These are phyloP conservation scores for Penicillium paxilli DNA, from an alignment of 495 filamentous ascomycete genomes.

Conservation along the genomic window DNA sequence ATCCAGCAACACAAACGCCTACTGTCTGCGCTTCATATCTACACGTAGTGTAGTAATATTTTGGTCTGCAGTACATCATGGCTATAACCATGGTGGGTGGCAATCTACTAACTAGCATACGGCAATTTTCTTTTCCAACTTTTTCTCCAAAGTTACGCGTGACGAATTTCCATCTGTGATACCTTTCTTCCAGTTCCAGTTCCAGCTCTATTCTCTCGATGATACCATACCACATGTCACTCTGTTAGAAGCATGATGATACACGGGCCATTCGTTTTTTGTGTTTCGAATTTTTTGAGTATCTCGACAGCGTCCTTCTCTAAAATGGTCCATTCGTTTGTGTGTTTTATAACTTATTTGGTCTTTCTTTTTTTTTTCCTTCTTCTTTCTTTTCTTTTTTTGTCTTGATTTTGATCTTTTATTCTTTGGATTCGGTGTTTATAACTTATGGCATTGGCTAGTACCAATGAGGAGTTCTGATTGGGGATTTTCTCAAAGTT, in stretches of 20 bases:
- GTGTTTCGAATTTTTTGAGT: neutral
- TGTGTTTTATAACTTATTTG: constrained; percentile 1
- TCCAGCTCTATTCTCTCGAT: constrained; percentile 18
- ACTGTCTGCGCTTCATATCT: neutral
- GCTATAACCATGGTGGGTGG: neutral
- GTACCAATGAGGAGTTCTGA: constrained; percentile 1
- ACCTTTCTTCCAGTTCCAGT: constrained; percentile 15
- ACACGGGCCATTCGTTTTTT: constrained; percentile 33
- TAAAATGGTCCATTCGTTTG: constrained; percentile 20
- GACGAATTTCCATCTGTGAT: constrained; percentile 29
- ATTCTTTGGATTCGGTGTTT: neutral
- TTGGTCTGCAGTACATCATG: too few species aligned
- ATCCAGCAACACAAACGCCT: neutral
- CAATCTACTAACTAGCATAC: neutral
- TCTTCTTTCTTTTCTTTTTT: too few species aligned
- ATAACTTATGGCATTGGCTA: too few species aligned
- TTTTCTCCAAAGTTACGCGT: constrained; percentile 14
- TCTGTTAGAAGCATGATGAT: constrained; percentile 33
- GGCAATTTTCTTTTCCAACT: neutral
- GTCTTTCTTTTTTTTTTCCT: too few species aligned
- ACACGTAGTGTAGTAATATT: too few species aligned
- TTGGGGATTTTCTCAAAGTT: neutral
- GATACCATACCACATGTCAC: constrained; percentile 40
- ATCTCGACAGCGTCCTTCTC: neutral
- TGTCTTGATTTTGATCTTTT: neutral